phyloP scores from a whole-genome alignment of 192 early-diverging fungal genomes.

The Linnemannia schmuckeri region DNA sequence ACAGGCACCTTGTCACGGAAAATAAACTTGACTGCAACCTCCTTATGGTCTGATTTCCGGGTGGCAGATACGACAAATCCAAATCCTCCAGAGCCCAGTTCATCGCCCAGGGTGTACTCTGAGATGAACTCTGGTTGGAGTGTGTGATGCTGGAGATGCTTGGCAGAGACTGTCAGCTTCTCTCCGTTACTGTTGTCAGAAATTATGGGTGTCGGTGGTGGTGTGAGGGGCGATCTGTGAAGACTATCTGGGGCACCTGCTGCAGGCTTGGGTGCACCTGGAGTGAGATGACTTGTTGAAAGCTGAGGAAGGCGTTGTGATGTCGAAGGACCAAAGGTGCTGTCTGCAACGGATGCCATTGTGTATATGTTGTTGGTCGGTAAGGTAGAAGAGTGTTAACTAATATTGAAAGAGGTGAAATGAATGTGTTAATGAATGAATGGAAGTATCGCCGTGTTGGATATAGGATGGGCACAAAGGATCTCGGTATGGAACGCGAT shows the following conservation, averaged over 20 bases:
- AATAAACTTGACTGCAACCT: conserved; percentile 79
- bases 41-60: conserved; percentile 61
- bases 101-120: conserved; percentile 65
- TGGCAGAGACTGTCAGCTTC: conserved; percentile 58
- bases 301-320: conserved; percentile 34
- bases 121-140: conserved; percentile 62
- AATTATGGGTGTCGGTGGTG: conserved; percentile 49
- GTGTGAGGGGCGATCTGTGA: conserved; percentile 40
- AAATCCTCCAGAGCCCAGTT: conserved; percentile 83
- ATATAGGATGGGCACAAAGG: neutral
- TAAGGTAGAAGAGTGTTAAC: neutral
- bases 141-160: conserved; percentile 55
- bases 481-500: neutral
- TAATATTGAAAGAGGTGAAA: neutral
- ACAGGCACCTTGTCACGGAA: conserved; percentile 68
- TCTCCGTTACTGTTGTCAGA: conserved; percentile 21
- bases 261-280: conserved; percentile 13
- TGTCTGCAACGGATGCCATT: conserved; percentile 39
- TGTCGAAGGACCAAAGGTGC: conserved; percentile 29
- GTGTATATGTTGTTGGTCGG: neutral
- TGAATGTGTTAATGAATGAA: neutral
- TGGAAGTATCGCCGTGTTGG: neutral
- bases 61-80: conserved; percentile 80
- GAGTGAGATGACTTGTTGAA: conserved; percentile 26
- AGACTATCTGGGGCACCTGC: neutral